Base-by-base conservation (phyloP, 1,139 yeast genomes). In the Hansenula lynferdii region DNA sequence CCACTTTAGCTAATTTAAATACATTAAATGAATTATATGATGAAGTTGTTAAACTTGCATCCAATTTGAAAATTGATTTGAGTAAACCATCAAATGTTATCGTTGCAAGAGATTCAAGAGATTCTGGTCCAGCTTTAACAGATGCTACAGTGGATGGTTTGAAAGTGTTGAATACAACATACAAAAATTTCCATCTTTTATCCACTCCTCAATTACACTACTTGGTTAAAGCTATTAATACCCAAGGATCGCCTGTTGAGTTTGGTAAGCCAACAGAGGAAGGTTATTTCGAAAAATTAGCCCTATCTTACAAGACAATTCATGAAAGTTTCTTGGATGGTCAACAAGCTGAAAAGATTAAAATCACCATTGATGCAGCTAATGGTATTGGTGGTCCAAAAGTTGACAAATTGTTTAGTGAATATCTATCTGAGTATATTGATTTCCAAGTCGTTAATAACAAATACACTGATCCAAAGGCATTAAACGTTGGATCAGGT, bases 161-260 rank as follows among this genome's bases (percentile, higher is more conserved):
- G 29, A 61, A 68, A 34, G 66, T 74, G 1, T 62, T 73, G 6
- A 62, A 65, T 21, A 67, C 83, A 8, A 58, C 60, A 1, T 69
- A 61, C 49, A 52, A 61, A 23, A 84, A 87, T 61, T 79, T 70
- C 51, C 90, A 90, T 4, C 64, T 83, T 43, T 67, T 87, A 43
- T 87, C 97, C 24, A 92, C 99, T 3, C 99, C 99, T 5, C 95
- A 92, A 63, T 72, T 94, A 51, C 99, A 92, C 62, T 94, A 86
- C 57, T 62, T 90, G 39, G 90, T 92, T 7, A 75, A 90, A 49
- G 70, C 83, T 29, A 68, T 70, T 50, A 89, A 89, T 58, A 48
- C 64, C 1, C 48, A 48, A 11, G 50, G 57, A 23, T 42, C 64
- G 8, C 58, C 64, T 11, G 57, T 56, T 15, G 34, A 40, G 14